These are phyloP conservation scores for Nemania sp. DNA, from an alignment of 2,329 filamentous ascomycete species.

Conservation along the genomic window DNA sequence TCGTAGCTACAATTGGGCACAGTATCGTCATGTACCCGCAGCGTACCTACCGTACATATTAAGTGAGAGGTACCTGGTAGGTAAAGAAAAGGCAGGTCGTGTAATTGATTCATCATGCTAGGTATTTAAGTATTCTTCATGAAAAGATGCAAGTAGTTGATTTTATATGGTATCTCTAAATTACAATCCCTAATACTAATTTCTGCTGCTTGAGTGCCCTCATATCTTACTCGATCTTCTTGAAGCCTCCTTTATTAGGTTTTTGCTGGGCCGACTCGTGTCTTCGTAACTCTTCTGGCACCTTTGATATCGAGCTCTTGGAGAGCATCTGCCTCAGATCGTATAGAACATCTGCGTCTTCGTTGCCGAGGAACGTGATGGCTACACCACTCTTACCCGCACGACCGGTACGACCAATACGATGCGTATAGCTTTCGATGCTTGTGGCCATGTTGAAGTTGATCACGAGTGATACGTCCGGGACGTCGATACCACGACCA, in stretches of 20 bases:
- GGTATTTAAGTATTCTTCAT: no score
- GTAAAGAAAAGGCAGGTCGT: no score
- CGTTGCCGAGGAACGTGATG: slow-evolving; percentile 91
- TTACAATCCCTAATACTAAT: background rate
- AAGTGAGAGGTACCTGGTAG: no score
- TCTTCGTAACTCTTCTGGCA: slow-evolving; percentile 87
- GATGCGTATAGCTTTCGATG: slow-evolving; percentile 96
- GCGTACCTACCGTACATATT: no score
- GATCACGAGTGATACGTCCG: slow-evolving; percentile 89
- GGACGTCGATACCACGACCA: slow-evolving; percentile 95
- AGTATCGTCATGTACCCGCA: no score
- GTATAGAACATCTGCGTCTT: slow-evolving; percentile 89
- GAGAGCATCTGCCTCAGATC: slow-evolving; percentile 94
- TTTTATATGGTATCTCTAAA: slow-evolving; percentile 19
- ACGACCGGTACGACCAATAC: slow-evolving; percentile 95
- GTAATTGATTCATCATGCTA: no score
- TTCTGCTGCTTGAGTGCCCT: background rate
- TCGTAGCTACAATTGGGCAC: no score
- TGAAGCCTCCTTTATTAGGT: slow-evolving; percentile 50
- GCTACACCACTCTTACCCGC: slow-evolving; percentile 95
- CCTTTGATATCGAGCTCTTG: slow-evolving; percentile 84
- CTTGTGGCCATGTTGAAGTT: slow-evolving; percentile 98
- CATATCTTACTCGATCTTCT: slow-evolving; percentile 36
- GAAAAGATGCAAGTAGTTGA: background rate
- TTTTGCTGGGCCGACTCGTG: slow-evolving; percentile 93